These are phyloP conservation scores for Aspergillus sojae DNA, from an alignment of 2,329 filamentous ascomycete genomes.

Conservation along the genomic window DNA sequence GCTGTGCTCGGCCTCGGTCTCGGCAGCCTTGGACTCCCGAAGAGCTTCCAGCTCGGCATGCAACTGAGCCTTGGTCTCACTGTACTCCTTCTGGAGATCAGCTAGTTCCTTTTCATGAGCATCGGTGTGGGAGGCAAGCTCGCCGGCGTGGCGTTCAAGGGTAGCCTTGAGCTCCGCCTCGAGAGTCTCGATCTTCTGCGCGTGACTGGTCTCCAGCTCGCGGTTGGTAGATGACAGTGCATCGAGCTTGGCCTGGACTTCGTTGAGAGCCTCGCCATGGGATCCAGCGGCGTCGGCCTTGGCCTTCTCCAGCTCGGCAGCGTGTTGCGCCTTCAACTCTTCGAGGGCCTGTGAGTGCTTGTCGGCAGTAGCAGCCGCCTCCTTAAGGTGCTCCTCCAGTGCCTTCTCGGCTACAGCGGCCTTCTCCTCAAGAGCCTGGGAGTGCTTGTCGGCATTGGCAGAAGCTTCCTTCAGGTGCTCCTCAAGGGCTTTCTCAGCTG, in stretches of 20 bases:
- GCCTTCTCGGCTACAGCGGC: slow-evolving; percentile 35
- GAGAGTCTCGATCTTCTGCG: slow-evolving; percentile 32
- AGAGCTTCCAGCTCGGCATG: slow-evolving; percentile 42
- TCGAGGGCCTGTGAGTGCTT: slow-evolving; percentile 38
- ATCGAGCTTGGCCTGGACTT: slow-evolving; percentile 39
- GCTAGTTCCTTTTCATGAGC: slow-evolving; percentile 33
- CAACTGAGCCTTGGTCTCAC: slow-evolving; percentile 36
- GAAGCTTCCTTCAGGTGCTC: slow-evolving; percentile 35
- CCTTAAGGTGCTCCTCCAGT: slow-evolving; percentile 37
- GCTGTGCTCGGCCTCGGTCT: slow-evolving; percentile 42
- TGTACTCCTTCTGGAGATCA: slow-evolving; percentile 38
- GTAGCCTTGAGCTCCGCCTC: slow-evolving; percentile 26
- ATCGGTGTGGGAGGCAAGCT: slow-evolving; percentile 34
- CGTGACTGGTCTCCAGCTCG: slow-evolving; percentile 35
- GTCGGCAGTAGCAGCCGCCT: slow-evolving; percentile 33
- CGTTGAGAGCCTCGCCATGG: slow-evolving; percentile 31
- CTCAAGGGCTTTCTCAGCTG: slow-evolving; percentile 36
- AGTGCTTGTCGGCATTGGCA: slow-evolving; percentile 35
- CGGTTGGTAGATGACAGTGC: slow-evolving; percentile 31
- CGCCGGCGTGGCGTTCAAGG: slow-evolving; percentile 27
- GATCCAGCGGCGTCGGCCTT: slow-evolving; percentile 34
- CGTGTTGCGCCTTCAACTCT: slow-evolving; percentile 38
- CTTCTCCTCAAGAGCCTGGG: slow-evolving; percentile 35
- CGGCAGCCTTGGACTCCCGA: slow-evolving; percentile 36
- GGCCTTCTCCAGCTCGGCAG: slow-evolving; percentile 36